Evolutionary conservation across 2,329 filamentous ascomycete genomes (phyloP).

Genomic region (Endoconidiophora laricicola): DNA sequence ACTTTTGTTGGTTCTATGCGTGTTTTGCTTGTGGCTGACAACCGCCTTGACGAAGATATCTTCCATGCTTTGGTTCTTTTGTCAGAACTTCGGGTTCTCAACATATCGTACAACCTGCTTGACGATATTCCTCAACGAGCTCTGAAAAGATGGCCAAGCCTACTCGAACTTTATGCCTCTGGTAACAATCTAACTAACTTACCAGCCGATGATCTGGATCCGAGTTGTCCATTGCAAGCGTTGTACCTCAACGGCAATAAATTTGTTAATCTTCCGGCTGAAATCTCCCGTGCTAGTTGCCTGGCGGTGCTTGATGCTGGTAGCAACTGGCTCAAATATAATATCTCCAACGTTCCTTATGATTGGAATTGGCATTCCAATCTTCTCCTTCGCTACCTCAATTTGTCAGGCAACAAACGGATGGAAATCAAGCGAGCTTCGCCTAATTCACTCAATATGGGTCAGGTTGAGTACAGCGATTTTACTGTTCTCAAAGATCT

Average conservation of each 20-base stretch:
- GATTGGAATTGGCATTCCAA: slow-evolving; percentile 99
- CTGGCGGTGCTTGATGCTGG: slow-evolving; percentile 85
- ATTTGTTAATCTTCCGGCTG: slow-evolving; percentile 89
- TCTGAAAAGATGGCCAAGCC: slow-evolving; percentile 74
- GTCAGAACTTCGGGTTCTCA: slow-evolving; percentile 70
- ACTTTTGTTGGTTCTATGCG: slow-evolving; percentile 80
- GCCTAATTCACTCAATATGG: not conserved
- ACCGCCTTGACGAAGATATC: slow-evolving; percentile 82
- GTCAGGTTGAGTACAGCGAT: slow-evolving; percentile 45
- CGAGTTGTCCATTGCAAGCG: slow-evolving; percentile 61
- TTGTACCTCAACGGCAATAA: slow-evolving; percentile 96
- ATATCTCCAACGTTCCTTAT: slow-evolving; percentile 96
- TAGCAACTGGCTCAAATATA: slow-evolving; percentile 92
- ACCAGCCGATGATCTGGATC: slow-evolving; percentile 84
- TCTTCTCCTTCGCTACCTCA: slow-evolving; percentile 83
- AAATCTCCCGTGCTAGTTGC: slow-evolving; percentile 86
- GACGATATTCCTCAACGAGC: slow-evolving; percentile 82
- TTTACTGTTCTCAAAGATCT: slow-evolving; percentile 75
- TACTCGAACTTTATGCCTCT: slow-evolving; percentile 84
- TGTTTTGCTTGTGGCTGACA: slow-evolving; percentile 80
- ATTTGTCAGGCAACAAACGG: slow-evolving; percentile 90
- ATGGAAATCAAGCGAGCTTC: slow-evolving; percentile 60
- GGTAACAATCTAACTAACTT: slow-evolving; percentile 86
- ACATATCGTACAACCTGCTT: slow-evolving; percentile 79
- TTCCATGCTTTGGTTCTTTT: slow-evolving; percentile 81